A percentile compares a stretch with the other conserved stretches of the same genome.
phyloP scores from a whole-genome alignment of 2,329 filamentous ascomycete species.

The Tolypocladium capitatum region DNA sequence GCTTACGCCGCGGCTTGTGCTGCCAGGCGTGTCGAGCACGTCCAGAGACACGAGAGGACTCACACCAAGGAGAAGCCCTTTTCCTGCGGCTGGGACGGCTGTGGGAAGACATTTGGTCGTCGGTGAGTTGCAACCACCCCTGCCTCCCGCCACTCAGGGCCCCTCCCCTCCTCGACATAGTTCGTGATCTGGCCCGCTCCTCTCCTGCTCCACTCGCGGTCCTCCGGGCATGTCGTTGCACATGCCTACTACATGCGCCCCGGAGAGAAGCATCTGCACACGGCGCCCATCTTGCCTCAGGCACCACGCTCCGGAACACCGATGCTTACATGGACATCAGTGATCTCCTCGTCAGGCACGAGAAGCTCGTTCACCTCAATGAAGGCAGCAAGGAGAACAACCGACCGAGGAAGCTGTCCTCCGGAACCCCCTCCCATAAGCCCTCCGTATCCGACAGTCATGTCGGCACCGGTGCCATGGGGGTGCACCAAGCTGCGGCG shows the following conservation, averaged over 20 bases:
- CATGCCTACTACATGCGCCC: not conserved
- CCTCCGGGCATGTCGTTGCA: not conserved
- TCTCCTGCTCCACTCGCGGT: not conserved
- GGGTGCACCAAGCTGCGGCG: constrained; percentile 19
- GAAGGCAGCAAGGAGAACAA: constrained; percentile 41
- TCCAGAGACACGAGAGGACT: constrained; percentile 49
- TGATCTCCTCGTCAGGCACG: constrained; percentile 49
- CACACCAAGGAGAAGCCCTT: constrained; percentile 56
- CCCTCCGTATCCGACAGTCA: constrained; percentile 34
- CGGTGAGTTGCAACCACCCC: constrained; percentile 31
- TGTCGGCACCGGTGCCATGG: constrained; percentile 32
- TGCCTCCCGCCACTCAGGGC: not conserved
- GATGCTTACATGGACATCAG: constrained; percentile 48
- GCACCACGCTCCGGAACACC: not conserved
- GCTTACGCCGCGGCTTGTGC: constrained; percentile 7
- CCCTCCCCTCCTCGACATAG: not conserved
- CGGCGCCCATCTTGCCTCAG: not conserved
- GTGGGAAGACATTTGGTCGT: constrained; percentile 49
- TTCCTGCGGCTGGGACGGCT: constrained; percentile 43
- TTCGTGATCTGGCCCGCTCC: not conserved
- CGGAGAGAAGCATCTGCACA: not conserved
- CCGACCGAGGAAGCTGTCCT: constrained; percentile 38
- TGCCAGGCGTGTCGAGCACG: constrained; percentile 47
- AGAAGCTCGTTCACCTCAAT: constrained; percentile 52
- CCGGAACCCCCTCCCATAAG: constrained; percentile 28